phyloP scores from a whole-genome alignment of 768 basidiomycete species.

The Mycena floridula region DNA sequence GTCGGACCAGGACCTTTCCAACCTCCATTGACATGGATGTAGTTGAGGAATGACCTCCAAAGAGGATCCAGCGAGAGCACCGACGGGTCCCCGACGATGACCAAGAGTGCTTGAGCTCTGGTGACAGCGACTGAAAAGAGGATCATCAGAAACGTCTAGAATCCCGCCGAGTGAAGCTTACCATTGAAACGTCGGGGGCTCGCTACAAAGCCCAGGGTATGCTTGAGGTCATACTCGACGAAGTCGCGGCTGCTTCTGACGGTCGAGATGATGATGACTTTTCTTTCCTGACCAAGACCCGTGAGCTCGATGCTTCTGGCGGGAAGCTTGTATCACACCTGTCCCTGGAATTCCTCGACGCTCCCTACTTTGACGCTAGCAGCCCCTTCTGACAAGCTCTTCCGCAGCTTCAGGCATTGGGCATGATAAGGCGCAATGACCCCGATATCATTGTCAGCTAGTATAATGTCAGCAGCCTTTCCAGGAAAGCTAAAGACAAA shows the following conservation, averaged over 20 bases:
- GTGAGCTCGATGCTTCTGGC: slow-evolving; percentile 12
- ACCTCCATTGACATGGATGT: slow-evolving; percentile 44
- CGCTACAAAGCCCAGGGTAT: slow-evolving; percentile 54
- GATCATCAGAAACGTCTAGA: background rate
- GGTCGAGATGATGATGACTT: slow-evolving; percentile 52
- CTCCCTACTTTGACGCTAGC: slow-evolving; percentile 31
- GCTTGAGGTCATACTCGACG: slow-evolving; percentile 43
- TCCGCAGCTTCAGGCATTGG: slow-evolving; percentile 48
- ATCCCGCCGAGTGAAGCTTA: slow-evolving; percentile 5
- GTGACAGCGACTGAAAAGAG: slow-evolving; percentile 53
- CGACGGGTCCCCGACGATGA: slow-evolving; percentile 53
- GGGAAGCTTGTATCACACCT: slow-evolving; percentile 14
- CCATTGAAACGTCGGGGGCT: slow-evolving; percentile 41
- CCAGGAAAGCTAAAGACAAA: background rate
- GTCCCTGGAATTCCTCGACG: slow-evolving; percentile 38
- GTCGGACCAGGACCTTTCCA: slow-evolving; percentile 26
- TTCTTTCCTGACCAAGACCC: slow-evolving; percentile 57
- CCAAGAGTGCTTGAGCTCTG: slow-evolving; percentile 51
- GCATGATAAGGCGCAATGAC: slow-evolving; percentile 67
- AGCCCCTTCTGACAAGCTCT: slow-evolving; percentile 15
- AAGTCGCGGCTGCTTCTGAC: slow-evolving; percentile 49
- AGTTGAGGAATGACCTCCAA: slow-evolving; percentile 58
- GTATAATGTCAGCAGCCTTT: background rate
- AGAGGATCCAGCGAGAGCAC: slow-evolving; percentile 58
- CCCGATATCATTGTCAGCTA: slow-evolving; percentile 51